Conservation (phyloP, 106 monocot genomes). For the Dendrobium chrysotoxum region DNA sequence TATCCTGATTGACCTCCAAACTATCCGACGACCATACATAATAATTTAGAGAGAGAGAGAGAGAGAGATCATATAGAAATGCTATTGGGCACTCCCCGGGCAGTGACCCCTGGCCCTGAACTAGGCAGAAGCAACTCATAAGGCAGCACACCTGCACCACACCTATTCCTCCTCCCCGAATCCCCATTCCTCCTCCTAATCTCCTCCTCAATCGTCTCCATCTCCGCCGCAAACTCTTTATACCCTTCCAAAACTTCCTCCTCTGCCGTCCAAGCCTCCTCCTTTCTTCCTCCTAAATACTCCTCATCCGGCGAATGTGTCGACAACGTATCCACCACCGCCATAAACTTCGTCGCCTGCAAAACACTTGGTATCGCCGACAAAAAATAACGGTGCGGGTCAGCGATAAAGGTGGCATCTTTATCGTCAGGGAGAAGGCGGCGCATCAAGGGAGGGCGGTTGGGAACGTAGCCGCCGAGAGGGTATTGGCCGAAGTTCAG, state of each 20-base stretch:
- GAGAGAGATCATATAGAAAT: conserved; percentile 48
- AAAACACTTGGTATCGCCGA: conserved; percentile 60
- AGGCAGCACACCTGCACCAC: conserved; percentile 75
- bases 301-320: conserved; percentile 96
- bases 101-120: conserved; percentile 67
- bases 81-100: conserved; percentile 89
- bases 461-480: conserved; percentile 84
- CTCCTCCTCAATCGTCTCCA: conserved; percentile 55
- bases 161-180: conserved; percentile 46
- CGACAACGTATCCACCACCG: conserved; percentile 87
- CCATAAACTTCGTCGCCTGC: conserved; percentile 89
- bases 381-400: conserved; percentile 68
- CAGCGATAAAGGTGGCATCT: conserved; percentile 39
- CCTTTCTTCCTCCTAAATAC: conserved; percentile 56
- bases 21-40: no score
- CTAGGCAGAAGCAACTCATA: conserved; percentile 73
- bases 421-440: conserved; percentile 51
- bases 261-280: conserved; percentile 30
- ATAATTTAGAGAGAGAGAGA: neutral
- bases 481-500: conserved; percentile 99
- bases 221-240: conserved; percentile 41
- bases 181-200: conserved; percentile 56
- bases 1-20: no score
- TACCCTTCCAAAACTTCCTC: conserved; percentile 28
- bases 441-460: conserved; percentile 67